phyloP scores from a whole-genome alignment of 1,139 yeast genomes.

The Taphrina confusa region DNA sequence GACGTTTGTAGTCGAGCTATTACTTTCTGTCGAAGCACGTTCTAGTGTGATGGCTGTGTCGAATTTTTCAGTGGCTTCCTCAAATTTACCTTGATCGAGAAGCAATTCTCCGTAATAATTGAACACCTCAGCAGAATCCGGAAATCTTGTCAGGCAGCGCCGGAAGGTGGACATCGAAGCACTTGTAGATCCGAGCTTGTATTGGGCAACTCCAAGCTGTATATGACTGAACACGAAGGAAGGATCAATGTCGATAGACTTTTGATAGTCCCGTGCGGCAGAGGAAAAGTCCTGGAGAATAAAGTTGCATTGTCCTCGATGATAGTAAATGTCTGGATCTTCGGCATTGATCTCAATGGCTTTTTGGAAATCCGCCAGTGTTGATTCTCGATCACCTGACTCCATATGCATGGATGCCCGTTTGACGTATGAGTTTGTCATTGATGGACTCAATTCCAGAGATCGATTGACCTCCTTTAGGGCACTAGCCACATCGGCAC shows the following conservation, averaged over 20 bases:
- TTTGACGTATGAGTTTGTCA: slow-evolving; percentile 74
- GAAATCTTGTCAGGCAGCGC: slow-evolving; percentile 73
- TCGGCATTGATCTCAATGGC: slow-evolving; percentile 72
- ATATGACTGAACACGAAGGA: slow-evolving; percentile 80
- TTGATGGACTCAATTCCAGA: slow-evolving; percentile 66
- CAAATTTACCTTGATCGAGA: slow-evolving; percentile 74
- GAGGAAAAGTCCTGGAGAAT: slow-evolving; percentile 70
- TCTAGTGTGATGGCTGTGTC: slow-evolving; percentile 85
- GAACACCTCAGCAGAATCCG: slow-evolving; percentile 87
- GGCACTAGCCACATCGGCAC: slow-evolving; percentile 66
- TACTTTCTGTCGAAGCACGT: slow-evolving; percentile 48
- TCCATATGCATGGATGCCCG: slow-evolving; percentile 86
- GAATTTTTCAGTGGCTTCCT: slow-evolving; percentile 77
- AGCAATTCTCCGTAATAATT: slow-evolving; percentile 94
- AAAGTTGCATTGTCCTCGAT: slow-evolving; percentile 89
- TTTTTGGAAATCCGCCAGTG: slow-evolving; percentile 67
- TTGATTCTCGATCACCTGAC: slow-evolving; percentile 58
- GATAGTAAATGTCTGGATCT: slow-evolving; percentile 84
- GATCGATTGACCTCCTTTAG: slow-evolving; percentile 65
- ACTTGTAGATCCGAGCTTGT: slow-evolving; percentile 69
- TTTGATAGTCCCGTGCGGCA: slow-evolving; percentile 75
- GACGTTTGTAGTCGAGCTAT: slow-evolving; percentile 68
- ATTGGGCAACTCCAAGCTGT: slow-evolving; percentile 88
- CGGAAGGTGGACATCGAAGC: slow-evolving; percentile 70
- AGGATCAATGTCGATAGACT: slow-evolving; percentile 73